Evolutionary conservation across 148 eudicot genomes (phyloP), one percentile per base, ranked within the genome.

Genomic region (Rheum nobile): DNA sequence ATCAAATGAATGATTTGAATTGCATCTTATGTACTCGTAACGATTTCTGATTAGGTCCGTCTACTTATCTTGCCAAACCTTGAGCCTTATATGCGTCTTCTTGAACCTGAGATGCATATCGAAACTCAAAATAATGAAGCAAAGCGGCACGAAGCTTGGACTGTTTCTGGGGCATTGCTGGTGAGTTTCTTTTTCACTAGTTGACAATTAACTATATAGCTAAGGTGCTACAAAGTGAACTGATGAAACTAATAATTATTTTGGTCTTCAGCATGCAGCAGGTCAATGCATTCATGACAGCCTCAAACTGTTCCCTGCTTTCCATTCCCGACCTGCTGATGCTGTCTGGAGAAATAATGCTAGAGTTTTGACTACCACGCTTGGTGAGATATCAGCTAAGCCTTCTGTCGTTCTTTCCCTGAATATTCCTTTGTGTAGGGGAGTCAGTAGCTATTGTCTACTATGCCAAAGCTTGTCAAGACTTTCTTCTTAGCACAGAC

Each of bases 61-160:
- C 91, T 82, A 75, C 85, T 86, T 77, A 79, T 88, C 75, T 75
- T 90, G 75, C 96, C 96, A 77, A 90, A 90, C 82, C 84, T 90
- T 47, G 88, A 83, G 79, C 80, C 88, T 26, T 90, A 88, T 47
- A 73, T 90, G 78, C 79, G 79, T 50, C 88, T 90, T 74, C 96
- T 90, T 74, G 96, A 88, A 76, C 85, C 87, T 50, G 96, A 90
- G 82, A 85, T 90, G 88, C 86, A 82, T 76, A 84, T 84, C 14
- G 87, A 86, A 73, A 82, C 78, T 54, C 90, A 85, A 79, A 90
- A 85, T 81, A 88, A 88, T 75, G 91, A 86, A 78, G 82, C 85
- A 82, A 90, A 88, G 69, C 83, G 96, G 81, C 83, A 82, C 57
- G 96, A 90, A 84, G 90, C 96, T 70, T 90, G 91, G 90, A 88